These are phyloP conservation scores for Leccinum disarticulatum DNA, from an alignment of 768 basidiomycete species.

Conservation along the genomic window DNA sequence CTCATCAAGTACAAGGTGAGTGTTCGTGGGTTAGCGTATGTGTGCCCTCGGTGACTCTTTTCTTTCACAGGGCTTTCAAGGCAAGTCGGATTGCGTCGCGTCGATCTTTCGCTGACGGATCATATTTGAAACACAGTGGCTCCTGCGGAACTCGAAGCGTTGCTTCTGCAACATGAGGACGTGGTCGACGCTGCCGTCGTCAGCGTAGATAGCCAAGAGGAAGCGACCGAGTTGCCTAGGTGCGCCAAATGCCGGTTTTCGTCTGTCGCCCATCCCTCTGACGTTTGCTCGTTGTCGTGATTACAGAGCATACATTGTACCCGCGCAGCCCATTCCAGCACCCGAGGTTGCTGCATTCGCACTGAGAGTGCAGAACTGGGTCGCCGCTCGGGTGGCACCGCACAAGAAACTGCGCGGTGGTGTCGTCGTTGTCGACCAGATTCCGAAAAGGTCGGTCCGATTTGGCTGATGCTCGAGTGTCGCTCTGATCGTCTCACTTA, in stretches of 20 bases:
- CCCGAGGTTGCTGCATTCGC: conserved; percentile 36
- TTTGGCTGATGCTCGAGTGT: not conserved
- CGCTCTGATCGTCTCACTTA: not conserved
- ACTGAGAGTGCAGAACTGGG: conserved; percentile 61
- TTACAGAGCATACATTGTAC: conserved; percentile 47
- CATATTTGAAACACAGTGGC: conserved; percentile 50
- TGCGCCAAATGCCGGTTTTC: conserved; percentile 17
- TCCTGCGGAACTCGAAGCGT: conserved; percentile 81
- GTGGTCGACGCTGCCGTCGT: conserved; percentile 83
- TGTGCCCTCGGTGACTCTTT: not conserved
- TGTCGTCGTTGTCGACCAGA: conserved; percentile 54
- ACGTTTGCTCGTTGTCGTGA: too few species aligned
- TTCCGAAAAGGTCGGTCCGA: conserved; percentile 32
- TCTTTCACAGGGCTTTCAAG: conserved; percentile 66
- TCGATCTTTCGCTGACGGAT: not conserved
- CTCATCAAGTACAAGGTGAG: conserved; percentile 71
- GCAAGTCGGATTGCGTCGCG: conserved; percentile 31
- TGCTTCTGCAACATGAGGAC: conserved; percentile 71
- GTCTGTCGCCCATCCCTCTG: not conserved
- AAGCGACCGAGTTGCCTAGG: conserved; percentile 84
- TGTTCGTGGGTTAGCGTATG: not conserved
- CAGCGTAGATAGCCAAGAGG: conserved; percentile 60
- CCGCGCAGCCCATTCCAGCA: conserved; percentile 21
- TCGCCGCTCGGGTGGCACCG: conserved; percentile 61
- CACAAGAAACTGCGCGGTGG: conserved; percentile 82